phyloP scores from a whole-genome alignment of 2,329 filamentous ascomycete species.

The Xylaria sp. region DNA sequence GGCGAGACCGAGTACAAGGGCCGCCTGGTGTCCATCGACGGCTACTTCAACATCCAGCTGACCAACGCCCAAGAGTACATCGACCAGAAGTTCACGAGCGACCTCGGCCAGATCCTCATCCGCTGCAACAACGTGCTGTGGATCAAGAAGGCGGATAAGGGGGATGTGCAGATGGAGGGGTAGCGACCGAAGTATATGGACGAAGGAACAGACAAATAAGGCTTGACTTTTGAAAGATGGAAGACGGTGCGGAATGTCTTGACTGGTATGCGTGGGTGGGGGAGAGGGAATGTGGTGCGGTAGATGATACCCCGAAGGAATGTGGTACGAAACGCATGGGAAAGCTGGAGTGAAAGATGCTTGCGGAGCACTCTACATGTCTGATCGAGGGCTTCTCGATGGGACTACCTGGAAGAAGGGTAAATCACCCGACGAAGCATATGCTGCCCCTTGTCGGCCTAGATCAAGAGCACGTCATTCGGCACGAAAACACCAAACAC shows the following conservation, averaged over 20 bases:
- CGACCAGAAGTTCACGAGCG: constrained; percentile 84
- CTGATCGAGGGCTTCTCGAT: neutral
- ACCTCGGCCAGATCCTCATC: constrained; percentile 91
- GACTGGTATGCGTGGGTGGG: neutral
- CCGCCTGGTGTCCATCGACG: constrained; percentile 89
- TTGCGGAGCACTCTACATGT: neutral
- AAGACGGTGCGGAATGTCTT: too few species aligned
- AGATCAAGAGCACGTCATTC: neutral
- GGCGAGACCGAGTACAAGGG: constrained; percentile 98
- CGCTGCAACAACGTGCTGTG: constrained; percentile 99
- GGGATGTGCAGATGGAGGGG: constrained; percentile 69
- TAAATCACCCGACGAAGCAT: neutral
- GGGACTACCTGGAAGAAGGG: neutral
- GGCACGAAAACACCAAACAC: neutral
- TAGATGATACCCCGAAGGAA: constrained; percentile 27
- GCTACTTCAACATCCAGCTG: constrained; percentile 99
- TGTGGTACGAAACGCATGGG: constrained; percentile 4
- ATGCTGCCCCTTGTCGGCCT: neutral
- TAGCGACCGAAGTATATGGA: too few species aligned
- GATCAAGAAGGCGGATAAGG: constrained; percentile 73
- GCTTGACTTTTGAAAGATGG: too few species aligned
- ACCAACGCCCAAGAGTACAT: constrained; percentile 92
- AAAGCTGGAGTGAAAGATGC: neutral
- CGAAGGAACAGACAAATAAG: neutral
- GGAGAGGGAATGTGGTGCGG: neutral